A percentile compares a stretch with the other conserved stretches of the same genome.
Conservation (phyloP, 2,329 filamentous ascomycete species). For the Teratosphaeria viscida region DNA sequence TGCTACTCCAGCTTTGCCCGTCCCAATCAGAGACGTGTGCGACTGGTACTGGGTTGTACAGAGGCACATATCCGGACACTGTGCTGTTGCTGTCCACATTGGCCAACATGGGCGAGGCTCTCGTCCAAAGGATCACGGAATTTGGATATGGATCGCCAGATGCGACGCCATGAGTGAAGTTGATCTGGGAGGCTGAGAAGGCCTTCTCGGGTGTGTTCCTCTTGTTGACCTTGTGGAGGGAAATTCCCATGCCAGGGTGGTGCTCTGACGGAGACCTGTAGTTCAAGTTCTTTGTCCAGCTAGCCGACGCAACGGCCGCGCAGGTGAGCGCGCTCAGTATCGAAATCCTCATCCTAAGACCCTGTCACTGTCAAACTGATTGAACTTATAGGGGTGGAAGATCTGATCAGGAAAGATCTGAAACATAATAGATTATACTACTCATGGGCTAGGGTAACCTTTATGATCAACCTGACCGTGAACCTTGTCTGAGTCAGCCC, state of each 20-base stretch:
- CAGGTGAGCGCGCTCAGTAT: slow-evolving; percentile 11
- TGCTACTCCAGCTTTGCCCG: slow-evolving; percentile 10
- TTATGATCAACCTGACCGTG: not conserved
- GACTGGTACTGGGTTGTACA: slow-evolving; percentile 43
- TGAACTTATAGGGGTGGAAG: not conserved
- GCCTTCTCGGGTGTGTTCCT: slow-evolving; percentile 36
- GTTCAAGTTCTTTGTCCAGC: slow-evolving; percentile 28
- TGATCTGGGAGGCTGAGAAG: slow-evolving; percentile 39
- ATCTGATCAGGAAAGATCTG: not conserved
- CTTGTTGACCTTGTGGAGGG: slow-evolving; percentile 51
- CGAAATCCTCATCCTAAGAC: slow-evolving; percentile 10
- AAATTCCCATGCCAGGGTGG: slow-evolving; percentile 50
- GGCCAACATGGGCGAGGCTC: slow-evolving; percentile 29
- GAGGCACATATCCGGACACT: slow-evolving; percentile 45
- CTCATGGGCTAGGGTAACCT: not conserved
- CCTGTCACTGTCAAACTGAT: not conserved
- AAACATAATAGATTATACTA: not conserved
- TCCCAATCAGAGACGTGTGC: not conserved
- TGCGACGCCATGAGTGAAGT: slow-evolving; percentile 49
- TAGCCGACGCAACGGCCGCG: slow-evolving; percentile 15
- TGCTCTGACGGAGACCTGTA: slow-evolving; percentile 57
- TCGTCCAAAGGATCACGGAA: slow-evolving; percentile 34
- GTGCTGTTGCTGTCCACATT: slow-evolving; percentile 37
- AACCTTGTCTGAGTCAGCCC: not conserved
- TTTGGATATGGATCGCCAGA: slow-evolving; percentile 36